Base-by-base conservation (phyloP, 1,284 basidiomycete genomes). In the Apiotrichum sp. region DNA sequence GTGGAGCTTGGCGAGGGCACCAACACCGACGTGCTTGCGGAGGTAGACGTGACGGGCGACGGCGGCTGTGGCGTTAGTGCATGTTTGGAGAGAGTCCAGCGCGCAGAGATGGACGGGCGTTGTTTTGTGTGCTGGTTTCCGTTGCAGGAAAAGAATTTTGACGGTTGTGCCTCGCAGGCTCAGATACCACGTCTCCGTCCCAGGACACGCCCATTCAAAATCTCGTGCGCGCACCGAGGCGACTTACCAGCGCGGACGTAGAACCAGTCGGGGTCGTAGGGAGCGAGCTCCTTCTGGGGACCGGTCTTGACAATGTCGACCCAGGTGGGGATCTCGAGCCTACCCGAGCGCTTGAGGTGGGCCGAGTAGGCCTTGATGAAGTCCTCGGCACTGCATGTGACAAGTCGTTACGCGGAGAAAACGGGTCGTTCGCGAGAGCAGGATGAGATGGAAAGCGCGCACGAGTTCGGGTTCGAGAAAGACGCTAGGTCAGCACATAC, bases 31-130 rank as follows among this genome's bases (percentile, higher is more conserved):
- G 76, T 93, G 88, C 83, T 98, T 98, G 80, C 95, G 91, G 76
- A 99, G 88, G 85, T 99, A 98, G 80, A 98, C 93, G 86, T 98
- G 95, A 75, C 96, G 88, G 78, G 96, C 95, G 66, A 99, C 81
- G 63, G 95, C 91, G 74, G 95, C 95, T 93, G 72, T 22, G 22
- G 22, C 22, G 22, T 22, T 22, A 22, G 22, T 22, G 22, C 22
- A 22, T 22, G 22, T 22, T 22, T 22, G 22, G 22, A 22, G 22
- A 22, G 22, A 22, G 22, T 22, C 22, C 22, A 22, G 22, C 22
- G 22, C 22, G 22, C 22, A 22, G 22, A 22, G 22, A 22, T 22
- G 22, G 22, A 22, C 22, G 22, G 22, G 22, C 22, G 22, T 22
- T 22, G 22, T 22, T 22, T 22, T 22, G 22, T 22, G 22, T 22